Base-by-base conservation (phyloP, 2,329 filamentous ascomycete genomes). In the Calonectria henricotiae region DNA sequence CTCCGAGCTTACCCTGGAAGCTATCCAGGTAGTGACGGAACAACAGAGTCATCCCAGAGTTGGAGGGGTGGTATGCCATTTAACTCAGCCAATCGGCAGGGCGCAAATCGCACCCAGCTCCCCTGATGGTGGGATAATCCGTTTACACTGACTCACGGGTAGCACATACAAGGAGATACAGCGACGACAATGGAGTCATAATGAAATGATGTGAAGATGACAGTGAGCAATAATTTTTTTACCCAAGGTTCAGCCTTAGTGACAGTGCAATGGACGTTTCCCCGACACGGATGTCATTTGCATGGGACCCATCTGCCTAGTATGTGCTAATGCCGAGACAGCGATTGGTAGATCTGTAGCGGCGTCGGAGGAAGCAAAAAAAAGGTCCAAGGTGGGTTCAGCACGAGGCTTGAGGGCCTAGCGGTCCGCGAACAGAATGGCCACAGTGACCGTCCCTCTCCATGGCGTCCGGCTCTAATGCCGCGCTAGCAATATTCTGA, bases 401-500 rank as follows among this genome's bases (percentile, higher is more conserved):
- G 32, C 15, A 43, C 51, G 6, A 66, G 47, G 47, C 62, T 55
- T 49, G 44, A 71, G 68, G 51, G 39, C 5, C 55, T 27, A 77
- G 71, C 51, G 73, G 75, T 65, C 68, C 47, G 35, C 15, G 41
- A 39, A 58, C 20, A 67, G 44, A 55, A 51, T 68, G 62, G 54
- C 70, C 61, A 66, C 71, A 27, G 44, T 62, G 71, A 67, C 60
- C 58, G 35, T 49, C 69, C 65, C 66, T 70, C 35, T 12, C 23
- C 61, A 65, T 62, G 66, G 71, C 62, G 73, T 69, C 61, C 68
- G 73, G 65, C 72, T 78, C 72, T 76, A 74, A 71, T 64, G 71
- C 74, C 47, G 65, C 76, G 76, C 76, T 78, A 78, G 62, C 32
- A 43, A 62, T 65, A 55, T 54, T 62, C 27, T 64, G 68, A 78